phyloP scores from a whole-genome alignment of 495 filamentous ascomycete genomes.

The Tetracladium marchalianum region DNA sequence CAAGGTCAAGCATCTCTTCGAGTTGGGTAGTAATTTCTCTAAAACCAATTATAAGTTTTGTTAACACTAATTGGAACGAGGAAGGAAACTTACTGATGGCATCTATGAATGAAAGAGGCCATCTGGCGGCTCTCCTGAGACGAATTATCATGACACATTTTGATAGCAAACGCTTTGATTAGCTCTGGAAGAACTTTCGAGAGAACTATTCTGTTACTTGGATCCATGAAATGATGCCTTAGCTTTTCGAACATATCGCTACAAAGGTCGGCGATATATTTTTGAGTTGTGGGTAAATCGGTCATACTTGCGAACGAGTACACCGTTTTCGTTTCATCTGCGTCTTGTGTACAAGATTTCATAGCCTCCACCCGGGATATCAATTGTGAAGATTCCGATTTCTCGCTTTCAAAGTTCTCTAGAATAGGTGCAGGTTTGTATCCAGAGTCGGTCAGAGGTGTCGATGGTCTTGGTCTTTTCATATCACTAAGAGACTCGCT shows the following conservation, averaged over 20 bases:
- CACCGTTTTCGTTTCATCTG: conserved; percentile 1
- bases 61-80: neutral
- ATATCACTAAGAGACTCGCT: neutral
- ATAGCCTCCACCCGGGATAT: neutral
- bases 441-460: conserved; percentile 6
- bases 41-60: neutral
- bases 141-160: conserved; percentile 1
- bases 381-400: neutral
- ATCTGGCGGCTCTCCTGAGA: neutral
- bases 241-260: conserved; percentile 4
- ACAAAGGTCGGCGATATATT: conserved; percentile 1
- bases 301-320: neutral
- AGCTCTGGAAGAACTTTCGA: conserved; percentile 1
- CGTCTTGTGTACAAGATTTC: neutral
- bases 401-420: neutral
- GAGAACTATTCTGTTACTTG: neutral
- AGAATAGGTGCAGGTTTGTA: conserved; percentile 1
- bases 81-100: neutral
- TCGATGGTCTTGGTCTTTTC: neutral
- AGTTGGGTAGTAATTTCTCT: conserved; percentile 3
- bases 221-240: neutral
- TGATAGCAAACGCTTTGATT: conserved; percentile 8
- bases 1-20: neutral
- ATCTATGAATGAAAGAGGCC: conserved; percentile 1
- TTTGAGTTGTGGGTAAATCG: neutral